phyloP scores from a whole-genome alignment of 257 asterid genomes.

The Gentiana straminea region DNA sequence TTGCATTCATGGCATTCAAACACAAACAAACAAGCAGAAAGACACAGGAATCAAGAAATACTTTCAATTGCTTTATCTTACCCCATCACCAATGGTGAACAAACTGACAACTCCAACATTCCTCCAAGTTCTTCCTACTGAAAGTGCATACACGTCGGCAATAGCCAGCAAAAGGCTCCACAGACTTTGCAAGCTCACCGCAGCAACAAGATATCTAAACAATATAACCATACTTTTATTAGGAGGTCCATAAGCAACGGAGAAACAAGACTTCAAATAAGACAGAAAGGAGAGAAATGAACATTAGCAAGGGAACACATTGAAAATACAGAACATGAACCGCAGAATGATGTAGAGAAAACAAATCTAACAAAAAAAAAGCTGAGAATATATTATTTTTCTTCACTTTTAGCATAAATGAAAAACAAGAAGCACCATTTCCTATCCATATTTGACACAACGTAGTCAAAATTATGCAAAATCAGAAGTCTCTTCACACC shows the following conservation, averaged over 20 bases:
- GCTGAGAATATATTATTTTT: too few species aligned
- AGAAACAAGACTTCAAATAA: too few species aligned
- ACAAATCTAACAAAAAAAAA: too few species aligned
- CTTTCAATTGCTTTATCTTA: constrained; percentile 25
- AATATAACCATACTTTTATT: constrained; percentile 1
- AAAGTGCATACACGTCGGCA: constrained; percentile 56
- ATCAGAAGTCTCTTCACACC: too few species aligned
- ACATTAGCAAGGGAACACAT: too few species aligned
- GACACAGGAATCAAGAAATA: neutral
- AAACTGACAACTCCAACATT: constrained; percentile 41
- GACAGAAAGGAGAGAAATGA: too few species aligned
- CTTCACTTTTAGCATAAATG: too few species aligned
- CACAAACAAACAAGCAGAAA: too few species aligned
- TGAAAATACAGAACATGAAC: too few species aligned
- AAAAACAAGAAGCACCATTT: too few species aligned
- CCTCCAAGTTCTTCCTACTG: constrained; percentile 68
- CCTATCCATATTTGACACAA: neutral
- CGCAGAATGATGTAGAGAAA: too few species aligned
- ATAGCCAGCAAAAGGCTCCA: constrained; percentile 80
- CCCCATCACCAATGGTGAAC: constrained; percentile 89
- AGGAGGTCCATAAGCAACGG: neutral
- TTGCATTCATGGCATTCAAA: too few species aligned
- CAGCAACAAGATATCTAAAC: constrained; percentile 75
- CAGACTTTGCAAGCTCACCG: constrained; percentile 68
- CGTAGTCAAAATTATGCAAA: neutral